Conservation (phyloP, 306 rosid species). For the Psophocarpus tetragonolobus region DNA sequence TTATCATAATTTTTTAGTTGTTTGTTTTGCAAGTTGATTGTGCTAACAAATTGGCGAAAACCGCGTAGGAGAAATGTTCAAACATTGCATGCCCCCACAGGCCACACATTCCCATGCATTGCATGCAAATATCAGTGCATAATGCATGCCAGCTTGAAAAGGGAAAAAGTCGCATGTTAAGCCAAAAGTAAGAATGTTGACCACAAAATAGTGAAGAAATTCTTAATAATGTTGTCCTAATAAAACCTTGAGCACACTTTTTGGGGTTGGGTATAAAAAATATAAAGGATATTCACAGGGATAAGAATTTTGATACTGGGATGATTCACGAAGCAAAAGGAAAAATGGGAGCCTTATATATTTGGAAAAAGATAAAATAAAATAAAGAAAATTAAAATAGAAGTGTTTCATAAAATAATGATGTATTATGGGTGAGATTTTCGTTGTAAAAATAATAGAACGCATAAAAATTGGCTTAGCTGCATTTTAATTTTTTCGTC, state of each 20-base stretch:
- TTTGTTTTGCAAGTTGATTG: not conserved
- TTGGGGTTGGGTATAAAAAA: not conserved
- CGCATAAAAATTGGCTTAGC: not conserved
- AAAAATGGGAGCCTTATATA: not conserved
- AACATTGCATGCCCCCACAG: not conserved
- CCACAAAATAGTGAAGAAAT: not conserved
- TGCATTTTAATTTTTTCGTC: no score
- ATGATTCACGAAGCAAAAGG: not conserved
- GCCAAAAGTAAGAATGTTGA: not conserved
- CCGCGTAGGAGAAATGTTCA: slow-evolving; percentile 18
- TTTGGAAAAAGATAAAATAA: not conserved
- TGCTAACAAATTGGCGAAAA: not conserved
- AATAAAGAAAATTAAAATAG: not conserved
- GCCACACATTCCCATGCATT: not conserved
- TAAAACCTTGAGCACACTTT: not conserved
- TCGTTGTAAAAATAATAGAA: not conserved
- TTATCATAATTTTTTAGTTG: not conserved
- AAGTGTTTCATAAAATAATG: not conserved
- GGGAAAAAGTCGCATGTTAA: not conserved
- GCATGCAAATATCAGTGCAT: not conserved
- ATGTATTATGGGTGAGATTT: not conserved
- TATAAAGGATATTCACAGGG: not conserved
- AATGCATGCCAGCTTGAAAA: not conserved
- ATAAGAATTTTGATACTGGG: not conserved
- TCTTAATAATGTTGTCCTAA: not conserved